phyloP scores from a whole-genome alignment of 768 basidiomycete genomes.

The Mycena belliarum region DNA sequence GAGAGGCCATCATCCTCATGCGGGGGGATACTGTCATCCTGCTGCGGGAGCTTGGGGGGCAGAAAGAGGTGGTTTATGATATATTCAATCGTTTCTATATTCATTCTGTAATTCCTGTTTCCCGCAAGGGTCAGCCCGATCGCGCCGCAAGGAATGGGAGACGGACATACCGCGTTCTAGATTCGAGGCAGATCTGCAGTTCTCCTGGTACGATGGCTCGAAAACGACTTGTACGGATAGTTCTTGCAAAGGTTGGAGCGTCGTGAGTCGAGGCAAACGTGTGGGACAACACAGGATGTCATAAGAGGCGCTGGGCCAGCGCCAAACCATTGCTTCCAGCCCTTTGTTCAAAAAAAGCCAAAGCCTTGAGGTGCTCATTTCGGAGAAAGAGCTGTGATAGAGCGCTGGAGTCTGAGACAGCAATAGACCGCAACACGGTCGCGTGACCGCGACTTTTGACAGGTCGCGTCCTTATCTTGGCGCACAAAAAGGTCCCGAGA shows the following conservation, averaged over 20 bases:
- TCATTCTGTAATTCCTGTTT: background rate
- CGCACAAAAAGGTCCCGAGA: background rate
- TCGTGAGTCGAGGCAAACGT: background rate
- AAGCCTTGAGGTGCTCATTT: background rate
- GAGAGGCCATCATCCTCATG: no score
- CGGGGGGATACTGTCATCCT: constrained; percentile 32
- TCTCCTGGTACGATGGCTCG: background rate
- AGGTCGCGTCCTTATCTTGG: background rate
- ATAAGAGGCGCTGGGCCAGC: background rate
- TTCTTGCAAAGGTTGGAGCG: background rate
- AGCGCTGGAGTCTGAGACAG: no score
- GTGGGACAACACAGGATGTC: background rate
- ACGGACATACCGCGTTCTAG: background rate
- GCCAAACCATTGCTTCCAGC: background rate
- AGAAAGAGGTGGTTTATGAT: constrained; percentile 44
- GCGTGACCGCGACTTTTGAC: background rate
- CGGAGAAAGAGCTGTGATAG: background rate
- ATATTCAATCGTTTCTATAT: constrained; percentile 29
- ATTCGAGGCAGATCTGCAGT: background rate
- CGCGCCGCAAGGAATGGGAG: background rate
- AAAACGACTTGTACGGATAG: background rate
- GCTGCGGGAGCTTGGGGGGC: constrained; percentile 42
- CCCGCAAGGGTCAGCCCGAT: background rate
- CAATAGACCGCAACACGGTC: background rate
- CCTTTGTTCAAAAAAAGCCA: background rate